These are phyloP conservation scores for Gossypium raimondii DNA, from an alignment of 345 rosid genomes.

Conservation along the genomic window DNA sequence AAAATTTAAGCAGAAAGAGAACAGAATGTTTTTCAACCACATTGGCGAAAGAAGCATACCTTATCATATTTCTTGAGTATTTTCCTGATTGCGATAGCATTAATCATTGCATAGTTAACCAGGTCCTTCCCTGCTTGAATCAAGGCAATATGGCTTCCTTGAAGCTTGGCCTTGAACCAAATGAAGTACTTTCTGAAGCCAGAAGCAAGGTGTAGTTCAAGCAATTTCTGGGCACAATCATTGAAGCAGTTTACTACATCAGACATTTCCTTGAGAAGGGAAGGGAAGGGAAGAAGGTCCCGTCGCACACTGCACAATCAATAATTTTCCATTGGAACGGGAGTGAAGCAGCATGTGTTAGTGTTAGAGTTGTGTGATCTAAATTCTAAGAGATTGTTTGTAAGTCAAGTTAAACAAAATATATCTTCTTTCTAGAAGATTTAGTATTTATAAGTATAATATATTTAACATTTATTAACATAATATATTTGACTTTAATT, in stretches of 20 bases:
- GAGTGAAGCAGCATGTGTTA: background rate
- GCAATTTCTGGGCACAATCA: constrained; percentile 71
- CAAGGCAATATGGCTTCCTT: constrained; percentile 45
- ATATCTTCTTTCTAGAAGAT: no score
- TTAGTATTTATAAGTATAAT: no score
- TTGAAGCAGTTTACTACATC: constrained; percentile 77
- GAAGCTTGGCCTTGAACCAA: constrained; percentile 62
- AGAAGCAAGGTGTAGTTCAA: constrained; percentile 75
- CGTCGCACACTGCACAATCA: constrained; percentile 63
- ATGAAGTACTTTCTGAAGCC: constrained; percentile 58
- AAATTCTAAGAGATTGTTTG: no score
- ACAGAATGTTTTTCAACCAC: background rate
- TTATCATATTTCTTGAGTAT: constrained; percentile 94
- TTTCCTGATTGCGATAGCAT: constrained; percentile 76
- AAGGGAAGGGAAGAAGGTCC: constrained; percentile 85
- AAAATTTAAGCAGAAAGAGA: no score
- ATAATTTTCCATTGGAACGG: background rate
- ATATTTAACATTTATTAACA: no score
- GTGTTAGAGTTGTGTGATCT: no score
- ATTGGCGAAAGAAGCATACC: constrained; percentile 29
- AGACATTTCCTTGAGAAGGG: constrained; percentile 77
- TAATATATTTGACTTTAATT: no score
- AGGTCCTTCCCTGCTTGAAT: constrained; percentile 76
- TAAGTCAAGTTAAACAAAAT: no score
- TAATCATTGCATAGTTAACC: constrained; percentile 76